Evolutionary conservation across 2,329 filamentous ascomycete genomes (phyloP).

Genomic region (Calycina marina): DNA sequence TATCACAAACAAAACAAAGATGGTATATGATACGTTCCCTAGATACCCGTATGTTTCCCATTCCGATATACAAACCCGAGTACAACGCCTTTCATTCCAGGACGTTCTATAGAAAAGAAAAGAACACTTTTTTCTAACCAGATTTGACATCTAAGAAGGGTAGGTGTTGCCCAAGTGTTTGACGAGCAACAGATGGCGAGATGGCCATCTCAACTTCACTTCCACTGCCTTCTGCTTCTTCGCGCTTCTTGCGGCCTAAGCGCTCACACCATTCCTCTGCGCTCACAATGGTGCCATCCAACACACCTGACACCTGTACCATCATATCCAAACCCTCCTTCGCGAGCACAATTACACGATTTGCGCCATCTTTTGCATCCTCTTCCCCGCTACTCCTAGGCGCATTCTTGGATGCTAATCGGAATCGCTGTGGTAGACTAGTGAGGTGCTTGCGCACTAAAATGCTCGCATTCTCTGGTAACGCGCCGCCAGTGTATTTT

Average conservation of each 20-base stretch:
- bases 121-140: no score
- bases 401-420: conserved; percentile 45
- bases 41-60: no score
- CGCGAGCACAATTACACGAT: conserved; percentile 71
- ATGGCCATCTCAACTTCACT: no score
- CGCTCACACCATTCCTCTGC: conserved; percentile 85
- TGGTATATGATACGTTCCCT: no score
- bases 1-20: no score
- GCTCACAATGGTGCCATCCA: conserved; percentile 78
- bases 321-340: conserved; percentile 92
- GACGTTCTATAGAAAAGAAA: no score
- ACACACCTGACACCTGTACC: conserved; percentile 71
- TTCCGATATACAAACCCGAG: no score
- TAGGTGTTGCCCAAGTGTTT: no score
- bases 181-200: no score
- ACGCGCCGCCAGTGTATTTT: conserved; percentile 76
- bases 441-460: conserved; percentile 76
- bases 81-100: no score
- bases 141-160: no score
- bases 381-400: conserved; percentile 18
- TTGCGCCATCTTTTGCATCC: conserved; percentile 42
- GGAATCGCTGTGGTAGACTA: conserved; percentile 72
- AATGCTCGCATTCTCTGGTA: conserved; percentile 75
- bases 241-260: conserved; percentile 36
- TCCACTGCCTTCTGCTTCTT: no score